Evolutionary conservation across 2,329 filamentous ascomycete species (phyloP).

Genomic region (Claviceps maximensis): DNA sequence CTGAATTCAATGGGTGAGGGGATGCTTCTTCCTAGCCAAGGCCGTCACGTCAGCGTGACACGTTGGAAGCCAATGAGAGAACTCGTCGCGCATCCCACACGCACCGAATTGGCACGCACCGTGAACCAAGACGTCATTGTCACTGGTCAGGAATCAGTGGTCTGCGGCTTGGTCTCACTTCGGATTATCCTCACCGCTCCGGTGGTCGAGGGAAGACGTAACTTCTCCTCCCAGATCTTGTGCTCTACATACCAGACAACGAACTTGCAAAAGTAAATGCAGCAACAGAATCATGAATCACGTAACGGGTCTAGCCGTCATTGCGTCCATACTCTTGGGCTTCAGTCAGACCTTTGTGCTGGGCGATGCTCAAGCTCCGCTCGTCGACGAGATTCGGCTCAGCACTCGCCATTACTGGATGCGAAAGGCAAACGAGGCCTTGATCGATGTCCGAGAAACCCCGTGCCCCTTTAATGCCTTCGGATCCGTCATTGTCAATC

Average conservation of each 20-base stretch:
- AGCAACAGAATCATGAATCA: background rate
- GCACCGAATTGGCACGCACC: no score
- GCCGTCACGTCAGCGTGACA: no score
- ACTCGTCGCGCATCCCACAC: no score
- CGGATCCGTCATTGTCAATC: constrained; percentile 41
- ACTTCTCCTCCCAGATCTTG: no score
- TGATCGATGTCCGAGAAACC: constrained; percentile 16
- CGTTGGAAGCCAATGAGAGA: no score
- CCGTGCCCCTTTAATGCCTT: constrained; percentile 42
- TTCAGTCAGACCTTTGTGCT: background rate
- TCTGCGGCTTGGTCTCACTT: no score
- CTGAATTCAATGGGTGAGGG: no score
- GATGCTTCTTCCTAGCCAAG: no score
- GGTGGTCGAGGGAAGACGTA: background rate
- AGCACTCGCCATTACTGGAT: constrained; percentile 37
- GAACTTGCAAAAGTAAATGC: no score
- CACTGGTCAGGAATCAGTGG: no score
- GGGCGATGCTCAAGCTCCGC: background rate
- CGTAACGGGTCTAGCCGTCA: background rate
- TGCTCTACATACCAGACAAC: background rate
- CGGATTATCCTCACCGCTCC: no score
- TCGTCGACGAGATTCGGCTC: constrained; percentile 17
- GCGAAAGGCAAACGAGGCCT: constrained; percentile 32
- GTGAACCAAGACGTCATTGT: no score
- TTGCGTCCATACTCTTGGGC: background rate